phyloP scores from a whole-genome alignment of 768 basidiomycete species.

The Cantharellus cinnabarinus region DNA sequence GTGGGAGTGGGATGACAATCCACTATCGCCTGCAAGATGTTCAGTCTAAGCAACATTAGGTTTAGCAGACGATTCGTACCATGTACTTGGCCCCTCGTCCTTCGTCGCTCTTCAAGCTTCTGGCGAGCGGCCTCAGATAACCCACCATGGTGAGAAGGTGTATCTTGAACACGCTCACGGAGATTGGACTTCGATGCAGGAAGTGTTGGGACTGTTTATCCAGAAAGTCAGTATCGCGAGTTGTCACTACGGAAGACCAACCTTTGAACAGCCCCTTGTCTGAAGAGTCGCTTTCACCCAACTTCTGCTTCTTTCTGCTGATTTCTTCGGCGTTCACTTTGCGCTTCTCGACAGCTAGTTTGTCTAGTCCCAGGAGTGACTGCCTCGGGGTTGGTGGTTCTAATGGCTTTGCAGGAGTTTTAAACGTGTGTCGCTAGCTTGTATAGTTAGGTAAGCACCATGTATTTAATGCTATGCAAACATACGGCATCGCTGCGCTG shows the following conservation, averaged over 20 bases:
- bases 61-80: slow-evolving; percentile 22
- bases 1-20: slow-evolving; percentile 46
- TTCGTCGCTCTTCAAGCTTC: slow-evolving; percentile 57
- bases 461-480: slow-evolving; percentile 7
- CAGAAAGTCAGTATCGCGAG: neutral
- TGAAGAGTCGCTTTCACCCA: slow-evolving; percentile 24
- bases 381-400: slow-evolving; percentile 60
- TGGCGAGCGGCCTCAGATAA: slow-evolving; percentile 54
- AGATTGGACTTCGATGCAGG: slow-evolving; percentile 37
- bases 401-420: slow-evolving; percentile 46
- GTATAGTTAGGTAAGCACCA: slow-evolving; percentile 5
- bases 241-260: slow-evolving; percentile 15
- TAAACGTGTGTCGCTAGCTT: slow-evolving; percentile 57
- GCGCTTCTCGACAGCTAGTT: slow-evolving; percentile 74
- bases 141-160: slow-evolving; percentile 83
- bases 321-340: slow-evolving; percentile 29
- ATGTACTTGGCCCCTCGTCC: slow-evolving; percentile 44
- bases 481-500: slow-evolving; percentile 43
- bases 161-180: slow-evolving; percentile 69
- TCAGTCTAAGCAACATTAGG: neutral
- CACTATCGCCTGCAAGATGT: slow-evolving; percentile 13
- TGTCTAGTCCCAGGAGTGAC: slow-evolving; percentile 74
- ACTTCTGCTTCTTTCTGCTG: slow-evolving; percentile 44
- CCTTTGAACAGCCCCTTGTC: slow-evolving; percentile 72
- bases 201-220: slow-evolving; percentile 46